A percentile compares a stretch with the other conserved stretches of the same genome.
These are phyloP conservation scores for Cystobasidium onofrii DNA, from an alignment of 768 basidiomycete genomes.

Conservation along the genomic window DNA sequence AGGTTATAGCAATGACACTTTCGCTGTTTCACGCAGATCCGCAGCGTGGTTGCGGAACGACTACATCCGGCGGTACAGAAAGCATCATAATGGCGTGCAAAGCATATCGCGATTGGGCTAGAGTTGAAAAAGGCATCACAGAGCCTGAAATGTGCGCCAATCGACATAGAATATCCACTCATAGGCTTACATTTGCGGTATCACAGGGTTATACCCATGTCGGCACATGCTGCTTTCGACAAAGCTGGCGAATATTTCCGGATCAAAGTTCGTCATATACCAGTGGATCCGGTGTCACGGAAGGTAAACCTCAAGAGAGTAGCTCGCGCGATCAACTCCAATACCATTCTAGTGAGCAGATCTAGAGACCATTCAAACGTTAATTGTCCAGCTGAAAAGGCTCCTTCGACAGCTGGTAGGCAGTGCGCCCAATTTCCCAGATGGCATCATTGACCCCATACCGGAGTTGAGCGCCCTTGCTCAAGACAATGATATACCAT, in stretches of 20 bases:
- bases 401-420: slow-evolving; percentile 62
- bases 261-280: slow-evolving; percentile 80
- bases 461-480: slow-evolving; percentile 68
- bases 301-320: slow-evolving; percentile 69
- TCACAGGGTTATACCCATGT: slow-evolving; percentile 67
- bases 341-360: slow-evolving; percentile 71
- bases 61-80: slow-evolving; percentile 93
- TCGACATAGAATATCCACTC: too few relatives aligned
- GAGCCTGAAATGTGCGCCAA: slow-evolving; percentile 73
- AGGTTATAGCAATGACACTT: slow-evolving; percentile 47
- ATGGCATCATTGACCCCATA: slow-evolving; percentile 55
- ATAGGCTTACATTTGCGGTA: too few relatives aligned
- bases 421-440: slow-evolving; percentile 53
- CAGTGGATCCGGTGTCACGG: slow-evolving; percentile 67
- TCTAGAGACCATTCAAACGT: not conserved
- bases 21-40: slow-evolving; percentile 62
- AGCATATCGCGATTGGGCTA: slow-evolving; percentile 88
- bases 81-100: slow-evolving; percentile 93
- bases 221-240: slow-evolving; percentile 90
- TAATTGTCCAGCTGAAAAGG: slow-evolving; percentile 13
- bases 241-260: slow-evolving; percentile 77
- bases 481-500: slow-evolving; percentile 62
- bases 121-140: slow-evolving; percentile 71
- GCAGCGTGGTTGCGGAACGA: slow-evolving; percentile 68
- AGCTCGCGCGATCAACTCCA: slow-evolving; percentile 75